Percentiles rank a stretch among this genome's conserved stretches.
These are phyloP conservation scores for Backusella morwellensis DNA, from an alignment of 192 early-diverging fungal species.

Conservation along the genomic window DNA sequence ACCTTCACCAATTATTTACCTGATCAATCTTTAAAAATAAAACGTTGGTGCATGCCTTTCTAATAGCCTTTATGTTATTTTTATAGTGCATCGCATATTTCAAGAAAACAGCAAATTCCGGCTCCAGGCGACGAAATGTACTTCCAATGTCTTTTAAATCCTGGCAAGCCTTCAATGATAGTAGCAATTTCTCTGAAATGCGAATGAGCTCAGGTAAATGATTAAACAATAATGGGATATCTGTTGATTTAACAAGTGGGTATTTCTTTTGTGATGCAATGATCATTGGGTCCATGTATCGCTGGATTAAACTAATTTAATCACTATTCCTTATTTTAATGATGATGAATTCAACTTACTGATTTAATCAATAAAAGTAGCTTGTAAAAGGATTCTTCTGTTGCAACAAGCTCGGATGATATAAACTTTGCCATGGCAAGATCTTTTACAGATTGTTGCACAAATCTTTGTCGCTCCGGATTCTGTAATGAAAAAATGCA, in stretches of 20 bases:
- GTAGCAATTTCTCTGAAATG: constrained; percentile 23
- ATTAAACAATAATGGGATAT: constrained; percentile 34
- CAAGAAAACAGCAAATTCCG: constrained; percentile 26
- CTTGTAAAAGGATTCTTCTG: constrained; percentile 17
- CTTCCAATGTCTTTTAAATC: constrained; percentile 21
- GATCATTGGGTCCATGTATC: constrained; percentile 37
- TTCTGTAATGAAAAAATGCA: not conserved
- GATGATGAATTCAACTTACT: constrained; percentile 3
- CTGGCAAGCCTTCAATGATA: not conserved
- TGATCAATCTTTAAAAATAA: constrained; percentile 28
- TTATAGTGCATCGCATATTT: constrained; percentile 34
- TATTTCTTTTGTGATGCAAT: constrained; percentile 26
- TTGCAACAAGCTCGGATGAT: constrained; percentile 16
- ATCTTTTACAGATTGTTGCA: constrained; percentile 13
- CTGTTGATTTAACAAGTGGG: constrained; percentile 31
- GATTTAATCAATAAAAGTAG: constrained; percentile 16
- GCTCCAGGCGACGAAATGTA: constrained; percentile 14
- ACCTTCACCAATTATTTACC: constrained; percentile 1
- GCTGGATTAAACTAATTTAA: constrained; percentile 9
- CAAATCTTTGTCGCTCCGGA: constrained; percentile 7
- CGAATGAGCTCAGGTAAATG: constrained; percentile 29
- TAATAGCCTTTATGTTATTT: constrained; percentile 15
- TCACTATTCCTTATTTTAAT: not conserved
- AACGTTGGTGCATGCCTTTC: constrained; percentile 30
- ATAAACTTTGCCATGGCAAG: constrained; percentile 17